phyloP scores from a whole-genome alignment of 257 asterid genomes.

The Buddleja alternifolia region DNA sequence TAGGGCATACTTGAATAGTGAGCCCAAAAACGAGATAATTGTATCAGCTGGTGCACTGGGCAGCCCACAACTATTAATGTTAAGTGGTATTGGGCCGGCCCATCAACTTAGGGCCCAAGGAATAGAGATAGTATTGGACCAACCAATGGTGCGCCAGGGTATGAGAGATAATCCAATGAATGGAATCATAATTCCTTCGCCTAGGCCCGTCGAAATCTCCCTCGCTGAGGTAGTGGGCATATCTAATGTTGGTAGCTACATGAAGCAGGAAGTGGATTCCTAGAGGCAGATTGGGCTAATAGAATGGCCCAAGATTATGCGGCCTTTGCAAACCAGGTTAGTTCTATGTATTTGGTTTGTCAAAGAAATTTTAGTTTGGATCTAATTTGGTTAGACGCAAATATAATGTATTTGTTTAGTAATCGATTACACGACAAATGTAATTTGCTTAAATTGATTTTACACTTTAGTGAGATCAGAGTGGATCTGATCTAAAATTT shows the following conservation, averaged over 20 bases:
- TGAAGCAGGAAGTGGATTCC: conserved; percentile 63
- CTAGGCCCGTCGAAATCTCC: conserved; percentile 54
- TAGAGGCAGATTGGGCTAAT: conserved; percentile 42
- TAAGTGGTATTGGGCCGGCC: conserved; percentile 70
- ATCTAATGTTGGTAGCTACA: conserved; percentile 48
- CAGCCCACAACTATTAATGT: conserved; percentile 80
- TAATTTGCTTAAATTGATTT: too few species aligned
- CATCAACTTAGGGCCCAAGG: conserved; percentile 29
- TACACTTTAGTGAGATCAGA: too few species aligned
- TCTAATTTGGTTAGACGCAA: too few species aligned
- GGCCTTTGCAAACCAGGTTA: conserved; percentile 53
- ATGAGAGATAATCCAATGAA: conserved; percentile 87
- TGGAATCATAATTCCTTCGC: conserved; percentile 57
- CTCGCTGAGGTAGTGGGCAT: conserved; percentile 69
- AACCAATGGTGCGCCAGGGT: conserved; percentile 73
- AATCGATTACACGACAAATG: too few species aligned
- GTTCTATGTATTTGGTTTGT: background rate
- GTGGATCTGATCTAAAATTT: too few species aligned
- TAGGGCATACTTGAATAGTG: conserved; percentile 50
- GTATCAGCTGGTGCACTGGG: conserved; percentile 85
- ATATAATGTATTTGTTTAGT: too few species aligned
- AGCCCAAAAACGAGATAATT: conserved; percentile 50
- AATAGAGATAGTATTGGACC: conserved; percentile 35
- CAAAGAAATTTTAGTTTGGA: too few species aligned
- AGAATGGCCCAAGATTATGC: conserved; percentile 34